Evolutionary conservation across 2,329 filamentous ascomycete species (phyloP).

Genomic region (Trichoderma afroharzianum): DNA sequence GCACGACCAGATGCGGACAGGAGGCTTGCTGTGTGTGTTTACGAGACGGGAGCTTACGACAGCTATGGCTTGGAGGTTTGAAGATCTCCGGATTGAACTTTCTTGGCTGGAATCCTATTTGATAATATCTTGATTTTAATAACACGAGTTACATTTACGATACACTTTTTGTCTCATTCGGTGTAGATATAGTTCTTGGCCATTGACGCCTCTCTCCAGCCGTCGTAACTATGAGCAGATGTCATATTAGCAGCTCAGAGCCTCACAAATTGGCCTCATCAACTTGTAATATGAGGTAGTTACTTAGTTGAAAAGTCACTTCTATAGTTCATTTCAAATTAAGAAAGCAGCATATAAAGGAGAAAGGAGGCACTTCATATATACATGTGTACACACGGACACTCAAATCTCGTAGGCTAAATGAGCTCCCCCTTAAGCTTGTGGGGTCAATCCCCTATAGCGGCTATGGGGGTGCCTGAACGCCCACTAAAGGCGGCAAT

Average conservation of each 20-base stretch:
- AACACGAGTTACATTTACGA: not conserved
- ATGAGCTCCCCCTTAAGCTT: constrained; percentile 1
- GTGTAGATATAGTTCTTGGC: not conserved
- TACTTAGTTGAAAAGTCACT: not conserved
- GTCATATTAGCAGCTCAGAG: not conserved
- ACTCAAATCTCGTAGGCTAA: not conserved
- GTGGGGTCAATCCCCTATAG: constrained; percentile 6
- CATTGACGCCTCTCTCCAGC: not conserved
- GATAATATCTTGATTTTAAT: not conserved
- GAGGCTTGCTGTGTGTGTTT: not conserved
- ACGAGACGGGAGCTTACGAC: not conserved
- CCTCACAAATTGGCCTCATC: not conserved
- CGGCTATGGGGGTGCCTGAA: not conserved
- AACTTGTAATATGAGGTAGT: not conserved
- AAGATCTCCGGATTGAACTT: not conserved
- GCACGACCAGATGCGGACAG: not conserved
- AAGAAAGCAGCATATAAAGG: not conserved
- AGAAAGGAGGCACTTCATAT: not conserved
- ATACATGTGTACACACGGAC: not conserved
- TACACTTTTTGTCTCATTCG: not conserved
- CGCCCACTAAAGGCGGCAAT: not conserved
- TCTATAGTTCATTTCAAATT: not conserved
- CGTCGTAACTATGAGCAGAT: not conserved
- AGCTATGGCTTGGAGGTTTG: not conserved
- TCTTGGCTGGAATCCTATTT: not conserved